Evolutionary conservation across 2,329 filamentous ascomycete species (phyloP).

Genomic region (Penicillium psychrosexuale): DNA sequence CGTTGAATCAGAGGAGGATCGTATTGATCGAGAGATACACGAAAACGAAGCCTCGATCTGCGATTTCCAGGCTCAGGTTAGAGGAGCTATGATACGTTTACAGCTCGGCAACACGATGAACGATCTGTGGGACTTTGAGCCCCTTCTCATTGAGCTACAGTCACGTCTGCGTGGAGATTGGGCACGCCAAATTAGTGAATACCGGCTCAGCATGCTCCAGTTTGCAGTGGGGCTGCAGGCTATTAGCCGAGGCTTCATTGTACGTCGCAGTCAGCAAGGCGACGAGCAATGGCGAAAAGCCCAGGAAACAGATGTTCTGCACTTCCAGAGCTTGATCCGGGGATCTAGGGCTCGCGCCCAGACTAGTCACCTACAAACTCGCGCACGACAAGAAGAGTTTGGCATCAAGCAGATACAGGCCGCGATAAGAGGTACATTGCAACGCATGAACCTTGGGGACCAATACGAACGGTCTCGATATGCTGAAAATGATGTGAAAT

Average conservation of each 20-base stretch:
- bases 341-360: conserved; percentile 45
- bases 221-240: conserved; percentile 82
- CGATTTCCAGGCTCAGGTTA: conserved; percentile 82
- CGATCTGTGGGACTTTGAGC: conserved; percentile 80
- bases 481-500: conserved; percentile 52
- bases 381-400: conserved; percentile 40
- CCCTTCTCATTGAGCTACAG: conserved; percentile 75
- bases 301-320: conserved; percentile 68
- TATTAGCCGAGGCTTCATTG: conserved; percentile 70
- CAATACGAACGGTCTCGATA: conserved; percentile 40
- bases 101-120: conserved; percentile 81
- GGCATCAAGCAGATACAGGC: conserved; percentile 54
- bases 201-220: conserved; percentile 75
- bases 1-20: conserved; percentile 83
- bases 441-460: conserved; percentile 41
- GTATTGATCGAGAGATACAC: conserved; percentile 74
- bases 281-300: conserved; percentile 70
- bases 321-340: conserved; percentile 79
- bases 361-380: conserved; percentile 42
- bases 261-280: conserved; percentile 60
- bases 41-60: conserved; percentile 70
- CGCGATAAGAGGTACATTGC: conserved; percentile 51
- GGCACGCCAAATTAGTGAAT: conserved; percentile 75
- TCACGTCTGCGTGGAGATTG: conserved; percentile 84
- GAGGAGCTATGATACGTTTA: conserved; percentile 75